phyloP scores from a whole-genome alignment of 2,329 filamentous ascomycete genomes.

The Paecilomyces fulvus region DNA sequence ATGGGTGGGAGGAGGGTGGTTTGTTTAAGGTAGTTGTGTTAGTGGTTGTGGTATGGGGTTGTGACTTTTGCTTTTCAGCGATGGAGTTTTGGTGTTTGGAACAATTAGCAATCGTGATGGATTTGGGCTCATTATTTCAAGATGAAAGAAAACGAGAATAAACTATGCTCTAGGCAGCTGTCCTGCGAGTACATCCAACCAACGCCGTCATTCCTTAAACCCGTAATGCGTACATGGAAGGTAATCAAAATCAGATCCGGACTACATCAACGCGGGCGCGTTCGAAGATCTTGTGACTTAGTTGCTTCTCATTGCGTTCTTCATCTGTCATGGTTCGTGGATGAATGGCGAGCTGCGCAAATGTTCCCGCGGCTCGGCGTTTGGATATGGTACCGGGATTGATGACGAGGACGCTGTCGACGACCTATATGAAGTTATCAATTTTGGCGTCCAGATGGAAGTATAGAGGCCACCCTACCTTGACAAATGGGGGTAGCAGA shows the following conservation, averaged over 20 bases:
- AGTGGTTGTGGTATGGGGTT: background rate
- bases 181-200: background rate
- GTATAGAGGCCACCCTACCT: constrained; percentile 47
- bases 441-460: background rate
- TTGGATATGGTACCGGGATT: constrained; percentile 88
- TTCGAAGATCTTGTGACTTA: constrained; percentile 70
- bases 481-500: constrained; percentile 75
- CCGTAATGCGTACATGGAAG: background rate
- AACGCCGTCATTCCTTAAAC: constrained; percentile 9
- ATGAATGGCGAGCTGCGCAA: constrained; percentile 67
- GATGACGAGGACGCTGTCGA: constrained; percentile 80
- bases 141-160: background rate
- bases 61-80: background rate
- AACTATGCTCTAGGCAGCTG: background rate
- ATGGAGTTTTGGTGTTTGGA: constrained; percentile 3
- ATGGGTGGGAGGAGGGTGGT: constrained; percentile 32
- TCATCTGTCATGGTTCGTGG: constrained; percentile 53
- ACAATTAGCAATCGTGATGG: background rate
- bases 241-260: constrained; percentile 49
- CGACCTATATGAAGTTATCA: constrained; percentile 52
- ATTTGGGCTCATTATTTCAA: background rate
- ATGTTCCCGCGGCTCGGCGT: constrained; percentile 75
- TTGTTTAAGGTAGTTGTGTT: constrained; percentile 24
- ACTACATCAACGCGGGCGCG: constrained; percentile 80
- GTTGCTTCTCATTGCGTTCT: constrained; percentile 49